Percentiles rank a stretch among this genome's conserved stretches.
Conservation (phyloP, 768 basidiomycete species). For the Coprinellus aureogranulatus region DNA sequence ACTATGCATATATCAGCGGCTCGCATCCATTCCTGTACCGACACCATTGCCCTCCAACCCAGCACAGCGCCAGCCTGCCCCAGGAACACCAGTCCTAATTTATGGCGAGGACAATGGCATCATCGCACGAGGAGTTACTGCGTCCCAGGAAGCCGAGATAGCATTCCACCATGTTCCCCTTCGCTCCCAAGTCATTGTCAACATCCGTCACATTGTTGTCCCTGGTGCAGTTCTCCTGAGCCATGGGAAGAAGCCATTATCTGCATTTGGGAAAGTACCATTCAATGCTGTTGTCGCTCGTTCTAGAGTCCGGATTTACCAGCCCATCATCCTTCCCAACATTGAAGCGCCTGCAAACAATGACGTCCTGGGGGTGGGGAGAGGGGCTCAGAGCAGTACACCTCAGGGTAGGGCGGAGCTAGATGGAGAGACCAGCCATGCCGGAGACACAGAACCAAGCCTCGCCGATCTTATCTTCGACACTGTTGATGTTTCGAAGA, state of each 20-base stretch:
- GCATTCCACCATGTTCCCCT: not conserved
- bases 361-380: too few species aligned
- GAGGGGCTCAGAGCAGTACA: too few species aligned
- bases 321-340: not conserved
- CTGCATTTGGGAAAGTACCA: constrained; percentile 13
- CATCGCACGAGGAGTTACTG: not conserved
- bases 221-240: constrained; percentile 18
- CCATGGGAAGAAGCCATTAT: constrained; percentile 10
- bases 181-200: constrained; percentile 3
- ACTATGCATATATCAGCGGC: constrained; percentile 19
- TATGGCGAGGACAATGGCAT: constrained; percentile 6
- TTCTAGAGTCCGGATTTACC: constrained; percentile 5
- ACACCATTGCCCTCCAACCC: constrained; percentile 3
- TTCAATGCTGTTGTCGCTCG: constrained; percentile 12
- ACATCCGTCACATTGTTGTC: constrained; percentile 11
- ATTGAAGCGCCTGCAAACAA: too few species aligned
- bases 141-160: not conserved
- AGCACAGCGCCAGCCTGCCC: not conserved
- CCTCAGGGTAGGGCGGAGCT: too few species aligned
- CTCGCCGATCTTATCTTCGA: not conserved
- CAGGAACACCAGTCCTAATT: constrained; percentile 1
- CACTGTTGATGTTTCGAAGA: not conserved
- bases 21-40: constrained; percentile 7
- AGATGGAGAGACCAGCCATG: too few species aligned
- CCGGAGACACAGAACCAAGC: too few species aligned